Percentiles rank a stretch among this genome's conserved stretches.
Conservation (phyloP, 2,329 filamentous ascomycete genomes). For the Penicillium paneum region DNA sequence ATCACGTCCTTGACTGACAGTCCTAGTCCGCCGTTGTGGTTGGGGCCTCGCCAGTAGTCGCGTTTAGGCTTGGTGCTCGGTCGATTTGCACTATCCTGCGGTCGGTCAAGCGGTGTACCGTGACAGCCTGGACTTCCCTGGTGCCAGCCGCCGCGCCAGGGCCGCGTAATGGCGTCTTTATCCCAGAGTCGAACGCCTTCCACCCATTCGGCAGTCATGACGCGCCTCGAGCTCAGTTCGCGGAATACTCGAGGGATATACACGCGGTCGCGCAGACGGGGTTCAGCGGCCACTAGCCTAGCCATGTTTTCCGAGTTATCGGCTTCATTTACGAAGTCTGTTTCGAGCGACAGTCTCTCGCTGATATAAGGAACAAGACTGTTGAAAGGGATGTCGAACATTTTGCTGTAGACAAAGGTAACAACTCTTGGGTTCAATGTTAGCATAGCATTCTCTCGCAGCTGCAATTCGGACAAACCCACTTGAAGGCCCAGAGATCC, state of each 20-base stretch:
- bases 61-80: conserved; percentile 76
- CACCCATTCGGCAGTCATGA: conserved; percentile 97
- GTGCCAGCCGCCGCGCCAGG: conserved; percentile 75
- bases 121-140: conserved; percentile 75
- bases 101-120: conserved; percentile 59
- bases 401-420: conserved; percentile 74
- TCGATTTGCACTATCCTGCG: conserved; percentile 43
- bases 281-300: conserved; percentile 69
- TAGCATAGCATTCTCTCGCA: conserved; percentile 6
- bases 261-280: conserved; percentile 71
- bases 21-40: conserved; percentile 75
- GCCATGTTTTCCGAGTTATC: conserved; percentile 84
- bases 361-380: conserved; percentile 87
- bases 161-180: conserved; percentile 71
- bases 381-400: conserved; percentile 92
- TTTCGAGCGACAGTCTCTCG: conserved; percentile 87
- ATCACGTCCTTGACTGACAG: conserved; percentile 82
- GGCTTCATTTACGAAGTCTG: conserved; percentile 90
- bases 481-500: conserved; percentile 96
- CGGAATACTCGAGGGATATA: conserved; percentile 84
- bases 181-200: conserved; percentile 93
- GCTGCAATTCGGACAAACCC: conserved; percentile 30
- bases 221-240: conserved; percentile 75
- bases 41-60: conserved; percentile 69
- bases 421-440: conserved; percentile 57